Evolutionary conservation across 305 asterid species (phyloP), one percentile per base, ranked within the genome.

Genomic region (Fraxinus angustifolia): DNA sequence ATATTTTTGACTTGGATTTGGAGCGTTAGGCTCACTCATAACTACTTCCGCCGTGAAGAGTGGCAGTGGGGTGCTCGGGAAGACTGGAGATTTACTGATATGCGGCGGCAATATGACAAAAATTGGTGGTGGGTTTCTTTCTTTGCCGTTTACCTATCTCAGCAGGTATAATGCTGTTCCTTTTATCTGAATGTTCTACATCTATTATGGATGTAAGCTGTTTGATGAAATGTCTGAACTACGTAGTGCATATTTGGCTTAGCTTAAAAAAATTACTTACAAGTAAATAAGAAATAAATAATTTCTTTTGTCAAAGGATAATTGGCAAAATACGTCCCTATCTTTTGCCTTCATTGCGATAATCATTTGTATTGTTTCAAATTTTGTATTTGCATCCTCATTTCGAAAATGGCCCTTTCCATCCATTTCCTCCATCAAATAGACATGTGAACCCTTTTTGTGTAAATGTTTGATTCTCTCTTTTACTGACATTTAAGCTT

Each of bases 61-160:
- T 95, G 99, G 98, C 96, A 92, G 80, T 95, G 97, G 96, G 98
- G 98, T 28, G 92, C 89, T 31, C 90, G 94, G 75, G 97, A 95
- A 84, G 99, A 93, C 84, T 95, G 97, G 99, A 89, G 99, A 79
- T 95, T 93, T 65, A 86, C 86, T 21, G 97, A 95, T 84, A 80
- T 95, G 92, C 84, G 90, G 45, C 82, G 38, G 8, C 93, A 91
- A 85, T 93, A 88, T 14, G 94, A 95, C 30, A 78, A 83, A 19
- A 81, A 85, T 78, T 95, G 97, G 98, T 95, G 99, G 98, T 93
- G 99, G 99, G 60, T 91, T 74, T 95, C 99, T 16, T 90, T 95
- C 87, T 95, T 95, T 75, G 92, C 94, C 17, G 86, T 95, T 80
- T 95, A 93, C 83, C 40, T 87, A 28, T 85, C 97, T 73, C 99